Evolutionary conservation across 1,284 basidiomycete species (phyloP), one percentile per base, ranked within the genome.

Genomic region (Trichosporon asahii): DNA sequence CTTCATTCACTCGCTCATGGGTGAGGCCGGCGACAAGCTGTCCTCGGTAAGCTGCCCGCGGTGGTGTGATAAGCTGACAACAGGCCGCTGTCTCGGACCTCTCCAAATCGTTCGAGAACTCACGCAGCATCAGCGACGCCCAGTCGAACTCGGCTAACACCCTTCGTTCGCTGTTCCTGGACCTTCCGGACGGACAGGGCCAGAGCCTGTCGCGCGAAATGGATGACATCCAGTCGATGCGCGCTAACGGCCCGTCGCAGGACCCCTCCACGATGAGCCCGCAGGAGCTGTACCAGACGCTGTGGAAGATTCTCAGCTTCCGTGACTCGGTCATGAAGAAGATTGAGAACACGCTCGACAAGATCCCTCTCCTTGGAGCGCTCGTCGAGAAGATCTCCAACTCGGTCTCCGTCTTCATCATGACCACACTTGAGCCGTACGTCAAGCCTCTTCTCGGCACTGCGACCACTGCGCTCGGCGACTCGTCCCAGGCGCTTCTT

Each of bases 71-170:
- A 8, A 27, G 55, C 55, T 60, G 18, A 60, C 27, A 14, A 15
- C 83, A 93, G 85, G 91, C 94, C 1, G 95, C 93, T 35, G 93
- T 98, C 1, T 89, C 90, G 0, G 94, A 97, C 79, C 87, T 98
- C 55, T 92, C 91, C 85, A 89, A 90, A 74, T 89, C 91, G 71
- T 86, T 97, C 74, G 87, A 89, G 70, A 88, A 88, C 63, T 91
- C 92, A 33, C 78, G 82, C 37, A 75, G 75, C 63, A 73, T 79
- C 29, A 73, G 75, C 1, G 77, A 77, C 1, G 88, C 88, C 44
- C 78, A 82, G 68, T 85, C 87, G 11, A 86, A 84, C 73, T 86
- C 88, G 8, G 79, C 81, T 12, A 79, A 75, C 74, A 72, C 78
- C 70, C 74, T 85, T 71, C 72, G 84, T 65, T 68, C 75, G 66